Evolutionary conservation across 768 basidiomycete species (phyloP).

Genomic region (Leccinum pellstonianum): DNA sequence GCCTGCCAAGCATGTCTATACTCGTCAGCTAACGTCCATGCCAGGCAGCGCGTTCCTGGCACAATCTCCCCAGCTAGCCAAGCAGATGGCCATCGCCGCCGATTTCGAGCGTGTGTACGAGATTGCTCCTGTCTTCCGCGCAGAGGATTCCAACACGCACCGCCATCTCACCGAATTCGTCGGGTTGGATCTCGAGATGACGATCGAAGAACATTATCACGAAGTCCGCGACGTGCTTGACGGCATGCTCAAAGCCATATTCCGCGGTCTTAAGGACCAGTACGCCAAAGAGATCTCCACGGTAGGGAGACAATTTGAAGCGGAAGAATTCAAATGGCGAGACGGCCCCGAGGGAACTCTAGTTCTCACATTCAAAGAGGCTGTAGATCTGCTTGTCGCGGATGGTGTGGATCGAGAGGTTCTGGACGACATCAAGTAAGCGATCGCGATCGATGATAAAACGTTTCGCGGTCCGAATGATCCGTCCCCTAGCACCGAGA

Average conservation of each 20-base stretch:
- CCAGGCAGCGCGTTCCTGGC: constrained; percentile 91
- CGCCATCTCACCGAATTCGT: constrained; percentile 98
- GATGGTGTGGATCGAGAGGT: constrained; percentile 78
- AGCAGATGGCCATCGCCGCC: constrained; percentile 99
- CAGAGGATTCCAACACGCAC: constrained; percentile 96
- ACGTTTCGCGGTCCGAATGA: constrained; percentile 2
- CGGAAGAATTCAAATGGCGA: constrained; percentile 93
- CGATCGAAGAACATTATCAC: constrained; percentile 97
- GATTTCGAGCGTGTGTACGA: constrained; percentile 99
- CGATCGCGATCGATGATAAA: constrained; percentile 10
- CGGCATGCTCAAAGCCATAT: constrained; percentile 80
- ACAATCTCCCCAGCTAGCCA: constrained; percentile 95
- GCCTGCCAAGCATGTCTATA: not conserved
- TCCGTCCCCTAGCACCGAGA: constrained; percentile 70
- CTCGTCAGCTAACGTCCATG: not conserved
- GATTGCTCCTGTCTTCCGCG: constrained; percentile 95
- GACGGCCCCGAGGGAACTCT: constrained; percentile 69
- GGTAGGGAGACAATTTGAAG: constrained; percentile 85
- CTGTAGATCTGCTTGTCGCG: constrained; percentile 80
- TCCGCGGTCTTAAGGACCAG: constrained; percentile 74
- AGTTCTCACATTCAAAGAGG: constrained; percentile 82
- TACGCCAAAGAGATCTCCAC: constrained; percentile 81
- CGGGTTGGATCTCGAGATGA: constrained; percentile 98
- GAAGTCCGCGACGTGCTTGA: constrained; percentile 95
- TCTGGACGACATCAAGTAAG: constrained; percentile 88